A percentile compares a stretch with the other conserved stretches of the same genome.
phyloP scores from a whole-genome alignment of 495 filamentous ascomycete species.

The Pseudevernia furfuracea region DNA sequence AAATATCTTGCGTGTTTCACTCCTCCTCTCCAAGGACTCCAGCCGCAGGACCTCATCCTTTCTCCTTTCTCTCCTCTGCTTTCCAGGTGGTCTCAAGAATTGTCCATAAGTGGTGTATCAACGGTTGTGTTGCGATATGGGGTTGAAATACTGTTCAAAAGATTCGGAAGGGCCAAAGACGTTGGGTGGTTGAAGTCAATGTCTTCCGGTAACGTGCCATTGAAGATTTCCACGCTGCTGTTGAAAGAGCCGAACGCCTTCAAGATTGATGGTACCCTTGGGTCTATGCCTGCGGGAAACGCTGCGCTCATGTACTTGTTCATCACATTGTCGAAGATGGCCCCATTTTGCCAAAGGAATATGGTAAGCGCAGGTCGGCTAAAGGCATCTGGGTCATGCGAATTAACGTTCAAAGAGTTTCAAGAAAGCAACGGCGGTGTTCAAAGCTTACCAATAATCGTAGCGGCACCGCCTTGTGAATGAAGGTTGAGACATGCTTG shows the following conservation, averaged over 20 bases:
- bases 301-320: conserved; percentile 1
- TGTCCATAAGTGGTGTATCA: not conserved
- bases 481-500: not conserved
- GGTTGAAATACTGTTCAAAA: not conserved
- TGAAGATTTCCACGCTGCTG: not conserved
- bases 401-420: not conserved
- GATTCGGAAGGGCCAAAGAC: not conserved
- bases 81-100: not conserved
- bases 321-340: not conserved
- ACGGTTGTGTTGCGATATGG: not conserved
- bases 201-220: not conserved
- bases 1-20: not conserved
- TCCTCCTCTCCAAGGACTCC: not conserved
- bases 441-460: not conserved
- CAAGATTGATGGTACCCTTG: not conserved
- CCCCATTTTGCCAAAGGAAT: not conserved
- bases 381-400: not conserved
- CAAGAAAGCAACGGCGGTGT: not conserved
- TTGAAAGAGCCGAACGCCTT: not conserved
- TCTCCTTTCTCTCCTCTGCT: not conserved
- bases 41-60: not conserved
- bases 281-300: not conserved
- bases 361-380: not conserved
- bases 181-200: not conserved
- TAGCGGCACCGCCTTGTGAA: not conserved